Evolutionary conservation across 129 eudicot species (phyloP).

Genomic region (Helianthus annuus): DNA sequence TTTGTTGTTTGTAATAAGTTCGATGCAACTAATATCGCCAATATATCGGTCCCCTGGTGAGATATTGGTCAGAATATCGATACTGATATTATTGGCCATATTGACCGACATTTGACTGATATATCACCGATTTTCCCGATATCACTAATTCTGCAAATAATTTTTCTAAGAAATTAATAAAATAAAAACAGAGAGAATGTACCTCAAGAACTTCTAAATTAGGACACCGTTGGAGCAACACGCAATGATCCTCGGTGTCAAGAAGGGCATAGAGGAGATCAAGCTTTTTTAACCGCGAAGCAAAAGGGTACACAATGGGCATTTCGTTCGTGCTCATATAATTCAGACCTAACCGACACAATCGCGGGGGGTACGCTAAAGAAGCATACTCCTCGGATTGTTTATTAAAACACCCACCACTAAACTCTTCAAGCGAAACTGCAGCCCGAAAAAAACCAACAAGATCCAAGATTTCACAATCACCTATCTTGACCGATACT

Average conservation of each 20-base stretch:
- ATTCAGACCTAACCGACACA: slow-evolving; percentile 64
- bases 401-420: slow-evolving; percentile 62
- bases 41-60: too few species aligned
- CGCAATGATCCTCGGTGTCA: slow-evolving; percentile 70
- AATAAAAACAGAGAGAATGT: slow-evolving; percentile 10
- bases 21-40: too few species aligned
- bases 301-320: slow-evolving; percentile 66
- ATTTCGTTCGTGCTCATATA: slow-evolving; percentile 65
- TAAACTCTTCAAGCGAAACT: slow-evolving; percentile 69
- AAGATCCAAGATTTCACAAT: slow-evolving; percentile 62
- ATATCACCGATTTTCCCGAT: too few species aligned
- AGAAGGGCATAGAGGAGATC: slow-evolving; percentile 79
- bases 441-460: slow-evolving; percentile 59
- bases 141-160: too few species aligned
- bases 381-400: slow-evolving; percentile 47
- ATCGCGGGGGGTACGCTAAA: slow-evolving; percentile 47
- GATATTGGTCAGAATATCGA: too few species aligned
- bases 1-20: too few species aligned
- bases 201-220: slow-evolving; percentile 95
- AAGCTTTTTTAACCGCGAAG: slow-evolving; percentile 57
- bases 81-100: too few species aligned
- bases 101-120: too few species aligned
- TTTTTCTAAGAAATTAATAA: too few species aligned
- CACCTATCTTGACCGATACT: slow-evolving; percentile 65
- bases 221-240: slow-evolving; percentile 63